Conservation (phyloP, 768 basidiomycete genomes). For the Rhodotorula kratochvilovae region DNA sequence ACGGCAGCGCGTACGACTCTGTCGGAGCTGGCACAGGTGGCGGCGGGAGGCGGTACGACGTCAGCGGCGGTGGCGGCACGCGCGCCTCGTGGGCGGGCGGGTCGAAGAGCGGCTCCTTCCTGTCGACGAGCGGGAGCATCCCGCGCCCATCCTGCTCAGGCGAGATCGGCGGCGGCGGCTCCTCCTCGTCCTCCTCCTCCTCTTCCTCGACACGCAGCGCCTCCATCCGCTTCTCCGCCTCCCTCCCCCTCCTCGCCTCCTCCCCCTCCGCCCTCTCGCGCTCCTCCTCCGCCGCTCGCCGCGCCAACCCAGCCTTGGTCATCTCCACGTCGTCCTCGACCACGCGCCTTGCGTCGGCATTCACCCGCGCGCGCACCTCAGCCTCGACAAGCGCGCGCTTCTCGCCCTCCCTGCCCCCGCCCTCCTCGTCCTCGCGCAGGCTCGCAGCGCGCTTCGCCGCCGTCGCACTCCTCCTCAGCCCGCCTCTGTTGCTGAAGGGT, state of each 20-base stretch:
- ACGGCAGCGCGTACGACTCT: not conserved
- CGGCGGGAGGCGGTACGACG: not conserved
- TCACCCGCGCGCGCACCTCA: not conserved
- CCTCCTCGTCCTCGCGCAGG: too few relatives aligned
- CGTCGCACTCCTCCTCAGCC: not conserved
- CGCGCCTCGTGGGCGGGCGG: fast-evolving
- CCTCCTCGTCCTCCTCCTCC: not conserved
- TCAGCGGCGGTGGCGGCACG: not conserved
- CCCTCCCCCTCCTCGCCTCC: not conserved
- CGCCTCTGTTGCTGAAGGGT: not conserved
- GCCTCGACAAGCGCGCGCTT: not conserved
- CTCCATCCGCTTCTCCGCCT: not conserved
- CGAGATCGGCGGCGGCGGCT: slow-evolving; percentile 1
- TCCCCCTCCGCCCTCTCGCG: not conserved
- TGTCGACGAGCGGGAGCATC: not conserved
- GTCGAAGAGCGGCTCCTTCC: not conserved
- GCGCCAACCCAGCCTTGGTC: not conserved
- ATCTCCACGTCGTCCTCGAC: not conserved
- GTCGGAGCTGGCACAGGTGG: not conserved
- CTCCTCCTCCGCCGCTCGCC: not conserved
- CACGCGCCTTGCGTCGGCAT: not conserved
- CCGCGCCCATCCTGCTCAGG: not conserved
- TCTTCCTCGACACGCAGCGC: not conserved
- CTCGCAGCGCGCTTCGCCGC: not conserved
- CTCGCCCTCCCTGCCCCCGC: too few relatives aligned